Conservation (phyloP, 441 rosid species). For the Viola pubescens region DNA sequence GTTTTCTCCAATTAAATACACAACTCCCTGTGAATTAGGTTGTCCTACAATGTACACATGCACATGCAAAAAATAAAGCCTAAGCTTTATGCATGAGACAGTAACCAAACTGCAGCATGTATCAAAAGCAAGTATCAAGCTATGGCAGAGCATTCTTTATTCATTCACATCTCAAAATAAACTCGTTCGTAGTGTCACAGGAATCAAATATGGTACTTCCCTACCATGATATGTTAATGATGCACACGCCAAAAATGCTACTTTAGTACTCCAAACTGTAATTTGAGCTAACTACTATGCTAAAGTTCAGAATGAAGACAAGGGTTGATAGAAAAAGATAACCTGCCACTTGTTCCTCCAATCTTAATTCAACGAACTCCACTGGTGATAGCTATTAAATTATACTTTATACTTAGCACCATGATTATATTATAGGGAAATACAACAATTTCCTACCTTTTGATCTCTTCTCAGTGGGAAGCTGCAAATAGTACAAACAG, state of each 20-base stretch:
- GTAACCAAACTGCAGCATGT: background rate
- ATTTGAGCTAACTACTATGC: background rate
- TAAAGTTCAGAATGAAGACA: no score
- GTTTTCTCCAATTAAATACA: background rate
- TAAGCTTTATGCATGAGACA: background rate
- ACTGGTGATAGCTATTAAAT: background rate
- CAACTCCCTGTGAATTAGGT: background rate
- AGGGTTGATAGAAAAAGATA: no score
- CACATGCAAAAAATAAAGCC: background rate
- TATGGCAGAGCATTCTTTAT: no score
- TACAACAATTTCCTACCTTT: constrained; percentile 40
- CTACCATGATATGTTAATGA: background rate
- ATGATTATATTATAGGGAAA: background rate
- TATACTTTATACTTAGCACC: background rate
- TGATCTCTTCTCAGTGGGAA: constrained; percentile 62
- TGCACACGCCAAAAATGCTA: background rate
- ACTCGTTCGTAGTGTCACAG: background rate
- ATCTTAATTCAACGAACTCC: background rate
- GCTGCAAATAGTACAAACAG: constrained; percentile 74
- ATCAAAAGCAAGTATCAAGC: background rate
- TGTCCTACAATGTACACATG: constrained; percentile 1
- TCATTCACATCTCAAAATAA: no score
- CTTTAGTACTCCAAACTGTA: background rate
- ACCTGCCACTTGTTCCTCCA: background rate
- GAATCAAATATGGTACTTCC: constrained; percentile 3